Conservation (phyloP, 768 basidiomycete genomes). For the Clitopilus passeckerianus region DNA sequence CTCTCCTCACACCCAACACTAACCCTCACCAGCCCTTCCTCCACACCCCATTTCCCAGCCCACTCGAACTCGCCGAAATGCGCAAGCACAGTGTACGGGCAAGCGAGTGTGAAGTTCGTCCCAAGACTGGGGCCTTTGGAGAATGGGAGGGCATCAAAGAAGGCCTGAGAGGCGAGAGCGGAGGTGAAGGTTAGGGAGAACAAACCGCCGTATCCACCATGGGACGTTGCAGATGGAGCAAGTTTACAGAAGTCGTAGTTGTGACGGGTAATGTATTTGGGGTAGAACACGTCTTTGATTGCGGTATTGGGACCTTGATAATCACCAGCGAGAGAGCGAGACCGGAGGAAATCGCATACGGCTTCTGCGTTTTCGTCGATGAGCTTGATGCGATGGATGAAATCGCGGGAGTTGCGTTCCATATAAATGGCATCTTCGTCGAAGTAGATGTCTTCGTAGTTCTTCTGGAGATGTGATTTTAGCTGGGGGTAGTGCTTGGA, state of each 20-base stretch:
- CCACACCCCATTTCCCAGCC: constrained; percentile 86
- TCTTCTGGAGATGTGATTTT: constrained; percentile 48
- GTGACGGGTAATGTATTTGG: constrained; percentile 69
- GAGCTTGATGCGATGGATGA: constrained; percentile 61
- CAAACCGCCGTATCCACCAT: constrained; percentile 66
- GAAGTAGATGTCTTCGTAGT: constrained; percentile 85
- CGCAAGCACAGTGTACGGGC: constrained; percentile 89
- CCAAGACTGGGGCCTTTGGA: constrained; percentile 90
- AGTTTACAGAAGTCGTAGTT: constrained; percentile 64
- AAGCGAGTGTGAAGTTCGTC: constrained; percentile 94
- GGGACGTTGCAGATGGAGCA: constrained; percentile 9
- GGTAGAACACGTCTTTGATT: constrained; percentile 86
- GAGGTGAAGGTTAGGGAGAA: constrained; percentile 86
- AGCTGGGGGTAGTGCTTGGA: constrained; percentile 64
- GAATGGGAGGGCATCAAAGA: constrained; percentile 80
- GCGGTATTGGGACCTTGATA: constrained; percentile 7
- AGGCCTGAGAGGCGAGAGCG: constrained; percentile 59
- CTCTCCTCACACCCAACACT: constrained; percentile 58
- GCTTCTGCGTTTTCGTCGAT: constrained; percentile 84
- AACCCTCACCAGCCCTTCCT: constrained; percentile 77
- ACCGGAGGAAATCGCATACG: constrained; percentile 73
- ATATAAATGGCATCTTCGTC: constrained; percentile 92
- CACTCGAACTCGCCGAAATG: constrained; percentile 89
- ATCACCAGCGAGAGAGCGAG: constrained; percentile 43
- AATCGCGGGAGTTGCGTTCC: constrained; percentile 98